phyloP scores from a whole-genome alignment of 805 yeast species.

The Ogataea methanolica region DNA sequence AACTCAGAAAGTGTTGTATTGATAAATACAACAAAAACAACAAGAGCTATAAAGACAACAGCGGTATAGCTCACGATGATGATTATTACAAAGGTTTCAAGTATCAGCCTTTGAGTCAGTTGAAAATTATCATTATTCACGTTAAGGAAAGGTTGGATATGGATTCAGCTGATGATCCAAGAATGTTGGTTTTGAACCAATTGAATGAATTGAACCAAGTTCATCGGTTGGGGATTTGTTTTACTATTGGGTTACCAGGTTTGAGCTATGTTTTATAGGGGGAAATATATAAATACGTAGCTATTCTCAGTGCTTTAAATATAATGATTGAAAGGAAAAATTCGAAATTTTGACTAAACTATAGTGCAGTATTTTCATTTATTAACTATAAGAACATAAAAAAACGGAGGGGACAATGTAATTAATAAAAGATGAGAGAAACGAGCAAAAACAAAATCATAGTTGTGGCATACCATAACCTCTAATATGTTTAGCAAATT shows the following conservation, averaged over 20 bases:
- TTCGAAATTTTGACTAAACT: too few relatives aligned
- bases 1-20: slow-evolving; percentile 22
- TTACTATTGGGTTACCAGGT: slow-evolving; percentile 56
- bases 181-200: slow-evolving; percentile 46
- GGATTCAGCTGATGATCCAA: slow-evolving; percentile 42
- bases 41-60: neutral
- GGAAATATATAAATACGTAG: too few relatives aligned
- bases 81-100: slow-evolving; percentile 10
- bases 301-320: neutral
- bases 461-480: slow-evolving; percentile 69
- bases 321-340: neutral
- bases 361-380: too few relatives aligned
- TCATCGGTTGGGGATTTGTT: slow-evolving; percentile 37
- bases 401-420: too few relatives aligned
- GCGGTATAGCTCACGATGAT: slow-evolving; percentile 1
- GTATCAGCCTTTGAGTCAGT: slow-evolving; percentile 34
- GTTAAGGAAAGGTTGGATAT: slow-evolving; percentile 39
- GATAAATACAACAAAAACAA: slow-evolving; percentile 2
- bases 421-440: too few relatives aligned
- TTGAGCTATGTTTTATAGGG: slow-evolving; percentile 32
- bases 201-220: slow-evolving; percentile 36
- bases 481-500: slow-evolving; percentile 77
- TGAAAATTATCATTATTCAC: slow-evolving; percentile 49
- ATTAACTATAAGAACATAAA: too few relatives aligned
- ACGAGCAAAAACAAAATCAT: slow-evolving; percentile 5